Evolutionary conservation across 2,329 filamentous ascomycete species (phyloP).

Genomic region (Pseudophaeomoniella oleicola): DNA sequence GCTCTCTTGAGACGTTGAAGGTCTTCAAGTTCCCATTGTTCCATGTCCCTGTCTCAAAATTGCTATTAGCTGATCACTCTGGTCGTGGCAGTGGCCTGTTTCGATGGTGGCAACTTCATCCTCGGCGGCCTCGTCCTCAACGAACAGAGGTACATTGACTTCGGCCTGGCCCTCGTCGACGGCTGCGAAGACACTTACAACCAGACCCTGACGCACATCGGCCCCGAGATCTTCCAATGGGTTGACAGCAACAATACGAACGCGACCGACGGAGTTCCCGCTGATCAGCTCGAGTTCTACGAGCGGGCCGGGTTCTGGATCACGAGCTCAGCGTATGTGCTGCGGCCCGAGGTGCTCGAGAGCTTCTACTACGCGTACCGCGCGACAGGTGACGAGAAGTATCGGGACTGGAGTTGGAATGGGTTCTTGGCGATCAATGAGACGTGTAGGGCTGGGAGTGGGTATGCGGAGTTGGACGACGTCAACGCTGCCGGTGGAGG

Average conservation of each 20-base stretch:
- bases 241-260: slow-evolving; percentile 13
- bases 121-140: slow-evolving; percentile 60
- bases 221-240: slow-evolving; percentile 60
- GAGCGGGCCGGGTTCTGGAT: slow-evolving; percentile 58
- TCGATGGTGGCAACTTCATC: slow-evolving; percentile 74
- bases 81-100: slow-evolving; percentile 46
- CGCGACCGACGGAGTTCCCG: slow-evolving; percentile 28
- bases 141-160: slow-evolving; percentile 52
- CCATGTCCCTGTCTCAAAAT: too few relatives aligned
- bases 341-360: slow-evolving; percentile 72
- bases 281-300: slow-evolving; percentile 45
- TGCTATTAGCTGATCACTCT: too few relatives aligned
- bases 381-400: slow-evolving; percentile 58
- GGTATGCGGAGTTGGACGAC: slow-evolving; percentile 50
- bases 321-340: slow-evolving; percentile 42
- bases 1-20: too few relatives aligned
- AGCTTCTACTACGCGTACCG: slow-evolving; percentile 79
- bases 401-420: slow-evolving; percentile 74
- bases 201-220: slow-evolving; percentile 55
- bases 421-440: slow-evolving; percentile 55
- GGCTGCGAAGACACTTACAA: slow-evolving; percentile 63
- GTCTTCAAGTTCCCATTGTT: too few relatives aligned
- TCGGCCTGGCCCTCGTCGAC: slow-evolving; percentile 57
- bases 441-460: slow-evolving; percentile 48
- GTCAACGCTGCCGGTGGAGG: slow-evolving; percentile 53